These are phyloP conservation scores for Starmera dryadoides DNA, from an alignment of 805 yeast species.

Conservation along the genomic window DNA sequence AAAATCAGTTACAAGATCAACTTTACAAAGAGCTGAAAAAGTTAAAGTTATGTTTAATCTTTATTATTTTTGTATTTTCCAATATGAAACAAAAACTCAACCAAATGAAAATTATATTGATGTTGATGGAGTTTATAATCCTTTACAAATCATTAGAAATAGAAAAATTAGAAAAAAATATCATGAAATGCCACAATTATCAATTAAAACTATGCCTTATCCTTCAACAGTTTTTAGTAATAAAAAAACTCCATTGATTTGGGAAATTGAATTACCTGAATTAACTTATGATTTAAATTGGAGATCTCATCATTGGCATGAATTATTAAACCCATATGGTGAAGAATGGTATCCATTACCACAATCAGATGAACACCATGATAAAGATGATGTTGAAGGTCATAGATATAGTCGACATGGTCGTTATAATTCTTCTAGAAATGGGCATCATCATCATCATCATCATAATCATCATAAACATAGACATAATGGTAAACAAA, in stretches of 20 bases:
- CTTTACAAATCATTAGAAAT: constrained; percentile 75
- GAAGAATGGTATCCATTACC: constrained; percentile 42
- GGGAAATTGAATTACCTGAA: constrained; percentile 64
- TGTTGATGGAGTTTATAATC: constrained; percentile 70
- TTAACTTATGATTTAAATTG: constrained; percentile 48
- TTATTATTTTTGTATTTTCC: constrained; percentile 17
- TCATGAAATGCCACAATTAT: constrained; percentile 38
- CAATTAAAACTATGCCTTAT: constrained; percentile 45
- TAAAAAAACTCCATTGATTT: constrained; percentile 38
- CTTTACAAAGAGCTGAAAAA: constrained; percentile 40
- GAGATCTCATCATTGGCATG: constrained; percentile 50
- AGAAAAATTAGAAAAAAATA: constrained; percentile 49
- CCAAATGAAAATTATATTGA: constrained; percentile 25
- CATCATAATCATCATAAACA: constrained; percentile 5
- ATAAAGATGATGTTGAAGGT: not conserved
- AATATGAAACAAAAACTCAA: constrained; percentile 10
- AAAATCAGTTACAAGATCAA: constrained; percentile 20
- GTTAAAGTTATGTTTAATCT: constrained; percentile 32
- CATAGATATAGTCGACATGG: not conserved
- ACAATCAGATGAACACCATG: not conserved
- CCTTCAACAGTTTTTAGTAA: constrained; percentile 58
- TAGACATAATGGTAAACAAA: constrained; percentile 1
- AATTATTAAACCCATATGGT: constrained; percentile 37
- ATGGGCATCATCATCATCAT: constrained; percentile 3
- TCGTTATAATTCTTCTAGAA: not conserved